Percentiles rank a stretch among this genome's conserved stretches.
Conservation (phyloP, 2,329 filamentous ascomycete species). For the Colletotrichum sp. region DNA sequence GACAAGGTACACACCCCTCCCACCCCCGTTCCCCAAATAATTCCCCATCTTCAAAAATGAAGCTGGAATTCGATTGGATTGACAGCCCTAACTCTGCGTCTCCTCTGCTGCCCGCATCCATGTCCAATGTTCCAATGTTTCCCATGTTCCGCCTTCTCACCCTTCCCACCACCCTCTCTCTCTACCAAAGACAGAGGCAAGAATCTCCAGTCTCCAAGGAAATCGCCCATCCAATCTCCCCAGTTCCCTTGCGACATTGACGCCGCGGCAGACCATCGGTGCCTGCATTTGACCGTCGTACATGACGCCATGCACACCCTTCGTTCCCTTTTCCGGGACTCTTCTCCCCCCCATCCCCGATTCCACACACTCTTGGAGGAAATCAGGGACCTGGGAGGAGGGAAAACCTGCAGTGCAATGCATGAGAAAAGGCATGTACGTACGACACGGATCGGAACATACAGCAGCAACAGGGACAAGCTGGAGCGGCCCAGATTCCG, state of each 20-base stretch:
- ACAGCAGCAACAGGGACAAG: not conserved
- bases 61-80: not conserved
- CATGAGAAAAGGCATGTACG: not conserved
- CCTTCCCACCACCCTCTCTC: not conserved
- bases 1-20: not conserved
- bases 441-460: not conserved
- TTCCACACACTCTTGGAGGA: not conserved
- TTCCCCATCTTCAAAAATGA: not conserved
- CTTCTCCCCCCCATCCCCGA: not conserved
- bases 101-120: not conserved
- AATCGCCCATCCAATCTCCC: not conserved
- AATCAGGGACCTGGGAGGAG: not conserved
- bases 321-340: not conserved
- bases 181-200: not conserved
- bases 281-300: slow-evolving; percentile 16
- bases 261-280: slow-evolving; percentile 11
- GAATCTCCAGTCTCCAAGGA: not conserved
- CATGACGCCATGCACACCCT: slow-evolving; percentile 19
- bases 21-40: not conserved
- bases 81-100: not conserved
- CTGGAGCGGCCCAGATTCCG: not conserved
- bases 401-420: not conserved
- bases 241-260: not conserved
- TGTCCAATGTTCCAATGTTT: not conserved
- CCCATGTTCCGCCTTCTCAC: not conserved